Evolutionary conservation across 2,329 filamentous ascomycete species (phyloP).

Genomic region (Aspergillus fumigatus): DNA sequence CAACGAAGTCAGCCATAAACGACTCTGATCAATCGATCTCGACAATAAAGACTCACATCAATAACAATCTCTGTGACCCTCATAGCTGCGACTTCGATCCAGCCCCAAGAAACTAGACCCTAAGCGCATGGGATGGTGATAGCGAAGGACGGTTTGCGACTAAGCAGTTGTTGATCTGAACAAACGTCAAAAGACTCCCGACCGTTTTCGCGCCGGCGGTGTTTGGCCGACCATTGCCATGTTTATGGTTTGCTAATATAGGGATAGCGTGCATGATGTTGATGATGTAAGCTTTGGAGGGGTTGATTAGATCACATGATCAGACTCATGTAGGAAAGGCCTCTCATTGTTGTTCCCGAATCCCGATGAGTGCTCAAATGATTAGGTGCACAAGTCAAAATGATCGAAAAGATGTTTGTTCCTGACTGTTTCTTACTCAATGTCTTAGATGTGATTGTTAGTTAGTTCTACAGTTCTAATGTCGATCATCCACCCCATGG

Average conservation of each 20-base stretch:
- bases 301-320: constrained; percentile 1
- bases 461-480: not conserved
- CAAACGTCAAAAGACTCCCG: constrained; percentile 7
- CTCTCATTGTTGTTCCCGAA: not conserved
- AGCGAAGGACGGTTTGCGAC: constrained; percentile 1
- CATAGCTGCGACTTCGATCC: constrained; percentile 36
- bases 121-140: constrained; percentile 25
- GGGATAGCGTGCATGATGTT: constrained; percentile 17
- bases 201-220: constrained; percentile 18
- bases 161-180: constrained; percentile 5
- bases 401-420: not conserved
- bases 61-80: constrained; percentile 48
- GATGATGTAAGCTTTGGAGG: constrained; percentile 17
- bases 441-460: not conserved
- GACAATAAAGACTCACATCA: constrained; percentile 33
- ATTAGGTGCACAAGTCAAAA: not conserved
- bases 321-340: not conserved
- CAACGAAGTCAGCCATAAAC: constrained; percentile 11
- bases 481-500: not conserved
- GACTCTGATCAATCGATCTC: not conserved
- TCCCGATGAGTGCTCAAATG: not conserved
- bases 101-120: constrained; percentile 22
- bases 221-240: constrained; percentile 25
- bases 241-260: constrained; percentile 33
- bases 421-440: not conserved